Conservation (phyloP, 2,329 filamentous ascomycete species). For the Nothomitra cinnamomea region DNA sequence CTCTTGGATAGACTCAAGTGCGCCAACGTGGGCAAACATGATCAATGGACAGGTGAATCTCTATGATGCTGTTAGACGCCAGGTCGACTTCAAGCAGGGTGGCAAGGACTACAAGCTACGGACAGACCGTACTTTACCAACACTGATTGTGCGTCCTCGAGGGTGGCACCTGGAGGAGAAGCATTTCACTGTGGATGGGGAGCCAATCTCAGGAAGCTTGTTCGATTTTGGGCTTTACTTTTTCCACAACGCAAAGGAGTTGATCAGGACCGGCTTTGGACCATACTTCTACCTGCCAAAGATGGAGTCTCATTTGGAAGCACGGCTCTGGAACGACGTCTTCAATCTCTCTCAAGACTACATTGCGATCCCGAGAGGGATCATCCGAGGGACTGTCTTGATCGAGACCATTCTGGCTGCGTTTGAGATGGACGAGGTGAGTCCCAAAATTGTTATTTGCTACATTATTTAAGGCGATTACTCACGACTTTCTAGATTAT, state of each 20-base stretch:
- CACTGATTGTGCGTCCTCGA: constrained; percentile 82
- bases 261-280: constrained; percentile 66
- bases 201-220: constrained; percentile 78
- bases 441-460: not conserved
- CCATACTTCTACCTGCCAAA: constrained; percentile 98
- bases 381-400: constrained; percentile 83
- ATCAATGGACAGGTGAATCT: constrained; percentile 96
- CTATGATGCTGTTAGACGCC: constrained; percentile 83
- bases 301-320: constrained; percentile 96
- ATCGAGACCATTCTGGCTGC: constrained; percentile 97
- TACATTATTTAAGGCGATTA: not conserved
- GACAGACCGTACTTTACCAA: constrained; percentile 72
- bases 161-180: constrained; percentile 99
- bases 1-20: constrained; percentile 58
- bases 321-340: constrained; percentile 91
- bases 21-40: constrained; percentile 99
- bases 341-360: constrained; percentile 95
- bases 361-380: constrained; percentile 75
- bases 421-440: constrained; percentile 92
- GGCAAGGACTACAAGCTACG: constrained; percentile 95
- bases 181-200: constrained; percentile 88
- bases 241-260: constrained; percentile 90
- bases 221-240: constrained; percentile 99
- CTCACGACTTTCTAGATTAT: constrained; percentile 46
- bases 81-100: constrained; percentile 93